These are phyloP conservation scores for Tulasnella sp. DNA, from an alignment of 768 basidiomycete species.

Conservation along the genomic window DNA sequence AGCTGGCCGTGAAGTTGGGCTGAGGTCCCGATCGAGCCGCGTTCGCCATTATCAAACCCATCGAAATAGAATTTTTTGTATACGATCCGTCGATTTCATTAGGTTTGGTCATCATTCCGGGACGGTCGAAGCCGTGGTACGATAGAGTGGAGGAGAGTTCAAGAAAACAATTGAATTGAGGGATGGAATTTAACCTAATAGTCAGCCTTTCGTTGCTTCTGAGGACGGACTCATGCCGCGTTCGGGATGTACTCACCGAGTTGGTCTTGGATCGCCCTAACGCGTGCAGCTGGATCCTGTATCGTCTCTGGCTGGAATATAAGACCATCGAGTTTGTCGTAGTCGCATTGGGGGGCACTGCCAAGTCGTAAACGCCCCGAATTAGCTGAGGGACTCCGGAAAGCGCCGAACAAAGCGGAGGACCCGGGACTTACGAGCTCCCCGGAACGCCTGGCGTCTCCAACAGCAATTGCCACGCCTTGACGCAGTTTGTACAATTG, in stretches of 20 bases:
- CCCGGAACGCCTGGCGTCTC: not conserved
- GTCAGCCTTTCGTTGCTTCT: not conserved
- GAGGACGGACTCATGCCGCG: not conserved
- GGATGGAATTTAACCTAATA: not conserved
- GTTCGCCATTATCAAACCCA: not conserved
- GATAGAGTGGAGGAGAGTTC: not conserved
- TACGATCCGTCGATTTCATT: no score
- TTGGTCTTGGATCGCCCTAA: conserved; percentile 4
- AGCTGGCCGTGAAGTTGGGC: conserved; percentile 10
- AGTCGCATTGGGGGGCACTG: not conserved
- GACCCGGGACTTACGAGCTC: not conserved
- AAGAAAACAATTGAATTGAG: not conserved
- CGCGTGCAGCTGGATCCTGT: not conserved
- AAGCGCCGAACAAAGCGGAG: not conserved
- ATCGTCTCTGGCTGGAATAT: conserved; percentile 5
- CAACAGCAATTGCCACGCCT: conserved; percentile 5
- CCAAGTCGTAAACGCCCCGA: not conserved
- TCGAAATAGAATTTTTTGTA: not conserved
- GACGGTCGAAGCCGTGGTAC: not conserved
- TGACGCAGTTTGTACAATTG: conserved; percentile 9
- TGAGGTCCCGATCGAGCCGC: not conserved
- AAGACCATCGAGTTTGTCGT: conserved; percentile 8
- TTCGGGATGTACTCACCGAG: not conserved
- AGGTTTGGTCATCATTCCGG: not conserved
- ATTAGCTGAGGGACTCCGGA: not conserved